Evolutionary conservation across 2,329 filamentous ascomycete genomes (phyloP), one percentile per base, ranked within the genome.

Genomic region (Cyclaneusma minus): DNA sequence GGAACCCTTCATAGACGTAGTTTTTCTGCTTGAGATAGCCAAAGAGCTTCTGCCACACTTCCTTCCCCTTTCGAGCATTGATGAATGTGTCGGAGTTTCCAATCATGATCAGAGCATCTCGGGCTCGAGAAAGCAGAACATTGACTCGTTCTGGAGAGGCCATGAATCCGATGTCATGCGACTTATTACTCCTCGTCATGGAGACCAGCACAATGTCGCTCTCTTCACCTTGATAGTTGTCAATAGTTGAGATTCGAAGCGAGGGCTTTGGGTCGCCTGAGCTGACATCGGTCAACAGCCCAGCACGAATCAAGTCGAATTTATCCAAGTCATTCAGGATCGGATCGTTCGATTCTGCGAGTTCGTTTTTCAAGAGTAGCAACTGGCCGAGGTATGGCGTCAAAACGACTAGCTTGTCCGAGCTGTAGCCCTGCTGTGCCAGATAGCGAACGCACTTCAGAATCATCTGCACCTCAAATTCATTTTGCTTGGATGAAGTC

Each of bases 151-250:
- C 65, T 0, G 67, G 66, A 0, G 71, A 56, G 0, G 53, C 42
- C 57, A 84, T 69, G 43, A 84, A 84, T 0, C 79, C 78, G 16
- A 83, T 78, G 2, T 82, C 69, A 0, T 66, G 62, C 0, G 42
- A 40, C 0, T 39, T 30, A 34, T 84, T 84, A 43, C 75, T 77
- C 4, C 79, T 54, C 0, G 74, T 80, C 7, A 84, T 45, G 0
- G 71, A 76, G 0, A 56, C 65, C 6, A 85, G 62, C 0, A 83
- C 70, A 10, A 85, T 74, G 2, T 83, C 68, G 19, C 67, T 71
- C 35, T 85, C 78, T 40, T 84, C 78, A 2, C 79, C 77, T 43
- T 84, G 79, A 30, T 78, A 85, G 33, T 84, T 84, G 34, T 84
- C 77, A 27, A 84, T 76, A 0, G 77, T 82, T 0, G 77, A 80